Evolutionary conservation across 768 basidiomycete species (phyloP).

Genomic region (Termitomyces sp.): DNA sequence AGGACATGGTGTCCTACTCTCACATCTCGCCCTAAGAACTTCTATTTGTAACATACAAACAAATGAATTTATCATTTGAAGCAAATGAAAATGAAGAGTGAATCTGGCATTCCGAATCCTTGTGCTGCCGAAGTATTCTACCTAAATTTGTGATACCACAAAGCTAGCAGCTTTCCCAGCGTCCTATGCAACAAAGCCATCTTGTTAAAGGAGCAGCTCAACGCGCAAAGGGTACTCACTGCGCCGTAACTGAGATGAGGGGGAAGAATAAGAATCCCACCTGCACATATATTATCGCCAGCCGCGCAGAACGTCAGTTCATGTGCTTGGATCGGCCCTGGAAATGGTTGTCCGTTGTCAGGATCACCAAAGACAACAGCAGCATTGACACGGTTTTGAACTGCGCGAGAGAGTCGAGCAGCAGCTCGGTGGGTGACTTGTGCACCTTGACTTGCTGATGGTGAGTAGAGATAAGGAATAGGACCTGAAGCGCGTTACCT

Average conservation of each 20-base stretch:
- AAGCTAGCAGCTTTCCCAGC: slow-evolving; percentile 8
- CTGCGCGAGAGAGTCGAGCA: slow-evolving; percentile 25
- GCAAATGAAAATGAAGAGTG: too few species aligned
- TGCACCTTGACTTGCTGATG: slow-evolving; percentile 24
- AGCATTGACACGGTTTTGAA: slow-evolving; percentile 20
- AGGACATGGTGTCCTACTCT: too few species aligned
- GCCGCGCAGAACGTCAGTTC: slow-evolving; percentile 19
- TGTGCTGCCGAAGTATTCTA: background rate
- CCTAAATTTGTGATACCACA: slow-evolving; percentile 5
- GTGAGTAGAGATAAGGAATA: background rate
- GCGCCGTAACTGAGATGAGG: slow-evolving; percentile 22
- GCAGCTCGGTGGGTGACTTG: slow-evolving; percentile 39
- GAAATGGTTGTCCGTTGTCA: slow-evolving; percentile 20
- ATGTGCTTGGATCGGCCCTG: slow-evolving; percentile 14
- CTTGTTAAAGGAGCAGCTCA: background rate
- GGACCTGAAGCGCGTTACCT: slow-evolving; percentile 19
- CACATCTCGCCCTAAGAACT: too few species aligned
- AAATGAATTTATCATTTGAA: too few species aligned
- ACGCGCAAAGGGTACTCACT: slow-evolving; percentile 9
- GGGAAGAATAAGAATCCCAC: slow-evolving; percentile 16
- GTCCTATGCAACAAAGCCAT: background rate
- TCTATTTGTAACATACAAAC: too few species aligned
- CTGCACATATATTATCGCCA: slow-evolving; percentile 21
- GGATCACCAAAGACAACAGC: slow-evolving; percentile 24
- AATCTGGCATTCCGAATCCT: background rate